Base-by-base conservation (phyloP, 331 rosid species). In the Telfairia occidentalis region DNA sequence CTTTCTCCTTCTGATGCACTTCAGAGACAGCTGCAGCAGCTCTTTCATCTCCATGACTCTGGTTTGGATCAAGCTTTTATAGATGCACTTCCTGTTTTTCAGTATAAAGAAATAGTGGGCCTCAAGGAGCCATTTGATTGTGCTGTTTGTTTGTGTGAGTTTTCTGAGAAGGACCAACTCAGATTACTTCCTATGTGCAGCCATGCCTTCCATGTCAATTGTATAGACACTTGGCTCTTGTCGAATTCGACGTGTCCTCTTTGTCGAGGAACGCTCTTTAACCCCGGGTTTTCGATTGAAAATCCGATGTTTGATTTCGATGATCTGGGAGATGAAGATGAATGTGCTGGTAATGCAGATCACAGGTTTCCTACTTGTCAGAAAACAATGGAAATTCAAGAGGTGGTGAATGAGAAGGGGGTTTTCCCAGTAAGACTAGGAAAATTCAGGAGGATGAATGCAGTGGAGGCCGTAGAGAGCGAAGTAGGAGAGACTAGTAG, bases 221-320 rank as follows among this genome's bases (percentile, higher is more conserved):
- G 98, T 83, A 95, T 95, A 74, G 98, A 95, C 85, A 95, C 98
- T 28, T 95, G 98, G 98, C 87, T 95, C 19, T 71, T 95, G n/a
- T 91, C 98, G 9, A 95, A 95, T 42, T 95, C 98, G 0, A 89
- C 98, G 0, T 95, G 98, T 54, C 98, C 98, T 30, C 93, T 95
- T 55, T 95, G 98, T 65, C 88, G 98, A 69, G 96, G 98, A 23
- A 85, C 96, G 38, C 93, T 91, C 61, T 85, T 85, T 42, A 42
- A 82, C 55, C 92, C 86, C 0, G 97, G 86, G 0, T 85, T 85
- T 72, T 74, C 96, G 0, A 46, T 91, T 12, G 96, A 91, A 75
- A 90, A 88, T 26, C 98, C 98, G 1, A 87, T 91, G 13, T 95
- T 83, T 37, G 96, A 95, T 80, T 87, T 78, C 72, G 96, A 91